These are phyloP conservation scores for Trichoderma pleuroti DNA, from an alignment of 2,329 filamentous ascomycete genomes.

Conservation along the genomic window DNA sequence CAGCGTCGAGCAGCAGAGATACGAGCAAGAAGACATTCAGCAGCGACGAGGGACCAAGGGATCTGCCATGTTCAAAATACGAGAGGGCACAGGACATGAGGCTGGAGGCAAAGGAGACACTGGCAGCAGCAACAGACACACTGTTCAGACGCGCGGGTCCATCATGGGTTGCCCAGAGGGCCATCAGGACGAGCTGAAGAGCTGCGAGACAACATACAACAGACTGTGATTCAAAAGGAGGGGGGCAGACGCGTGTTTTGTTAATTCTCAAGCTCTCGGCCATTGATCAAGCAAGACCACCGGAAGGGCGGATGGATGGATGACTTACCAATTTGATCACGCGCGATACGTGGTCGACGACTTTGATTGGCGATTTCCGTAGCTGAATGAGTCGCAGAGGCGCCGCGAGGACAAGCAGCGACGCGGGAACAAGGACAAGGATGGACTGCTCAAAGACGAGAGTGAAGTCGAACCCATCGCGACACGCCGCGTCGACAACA, in stretches of 20 bases:
- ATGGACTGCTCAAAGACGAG: constrained; percentile 44
- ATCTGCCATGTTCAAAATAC: constrained; percentile 30
- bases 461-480: constrained; percentile 48
- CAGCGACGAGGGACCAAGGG: constrained; percentile 31
- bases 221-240: constrained; percentile 21
- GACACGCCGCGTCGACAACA: constrained; percentile 29
- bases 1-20: constrained; percentile 33
- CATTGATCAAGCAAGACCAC: background rate
- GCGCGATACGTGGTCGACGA: constrained; percentile 27
- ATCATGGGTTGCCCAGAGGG: constrained; percentile 30
- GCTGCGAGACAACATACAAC: constrained; percentile 28
- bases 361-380: constrained; percentile 26
- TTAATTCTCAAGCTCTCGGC: background rate
- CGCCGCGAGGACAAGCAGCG: constrained; percentile 30
- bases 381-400: constrained; percentile 33
- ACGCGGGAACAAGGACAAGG: constrained; percentile 32
- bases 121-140: constrained; percentile 32
- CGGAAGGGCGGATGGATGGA: background rate
- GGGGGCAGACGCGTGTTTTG: background rate
- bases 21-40: constrained; percentile 35
- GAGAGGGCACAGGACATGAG: constrained; percentile 29
- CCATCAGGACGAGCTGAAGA: constrained; percentile 33
- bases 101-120: constrained; percentile 26
- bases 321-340: constrained; percentile 29
- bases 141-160: constrained; percentile 24